Evolutionary conservation across 805 yeast genomes (phyloP).

Genomic region (Phaffomyces thermotolerans): DNA sequence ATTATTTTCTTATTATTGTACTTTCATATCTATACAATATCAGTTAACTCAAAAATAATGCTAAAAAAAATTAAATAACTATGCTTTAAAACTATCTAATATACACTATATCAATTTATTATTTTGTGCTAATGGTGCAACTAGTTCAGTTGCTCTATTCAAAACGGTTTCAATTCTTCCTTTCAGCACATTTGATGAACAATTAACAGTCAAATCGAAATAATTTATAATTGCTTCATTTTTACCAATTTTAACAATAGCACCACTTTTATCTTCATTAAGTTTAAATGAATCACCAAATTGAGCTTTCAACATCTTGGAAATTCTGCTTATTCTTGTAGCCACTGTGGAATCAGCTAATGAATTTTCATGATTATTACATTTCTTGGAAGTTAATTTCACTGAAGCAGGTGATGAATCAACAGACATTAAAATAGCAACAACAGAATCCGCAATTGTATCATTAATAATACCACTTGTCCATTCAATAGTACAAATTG

Average conservation of each 20-base stretch:
- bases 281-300: conserved; percentile 71
- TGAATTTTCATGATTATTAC: conserved; percentile 29
- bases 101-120: background rate
- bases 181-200: conserved; percentile 66
- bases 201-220: conserved; percentile 55
- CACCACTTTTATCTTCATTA: conserved; percentile 37
- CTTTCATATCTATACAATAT: background rate
- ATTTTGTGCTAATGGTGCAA: conserved; percentile 67
- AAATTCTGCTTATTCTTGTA: conserved; percentile 46
- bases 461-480: conserved; percentile 83
- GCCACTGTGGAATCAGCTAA: conserved; percentile 29
- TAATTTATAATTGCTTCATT: conserved; percentile 66
- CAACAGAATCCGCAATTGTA: conserved; percentile 87
- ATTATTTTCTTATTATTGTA: no score
- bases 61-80: background rate
- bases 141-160: conserved; percentile 68
- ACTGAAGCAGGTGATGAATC: conserved; percentile 95
- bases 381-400: conserved; percentile 60
- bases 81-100: background rate
- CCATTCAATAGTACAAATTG: conserved; percentile 76
- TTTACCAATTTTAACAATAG: conserved; percentile 64
- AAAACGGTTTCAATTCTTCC: conserved; percentile 80
- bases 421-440: conserved; percentile 84
- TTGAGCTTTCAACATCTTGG: conserved; percentile 66
- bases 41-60: background rate